A percentile compares a stretch with the other conserved stretches of the same genome.
Evolutionary conservation across 2,329 filamentous ascomycete genomes (phyloP).

Genomic region (Didymella pinodella): DNA sequence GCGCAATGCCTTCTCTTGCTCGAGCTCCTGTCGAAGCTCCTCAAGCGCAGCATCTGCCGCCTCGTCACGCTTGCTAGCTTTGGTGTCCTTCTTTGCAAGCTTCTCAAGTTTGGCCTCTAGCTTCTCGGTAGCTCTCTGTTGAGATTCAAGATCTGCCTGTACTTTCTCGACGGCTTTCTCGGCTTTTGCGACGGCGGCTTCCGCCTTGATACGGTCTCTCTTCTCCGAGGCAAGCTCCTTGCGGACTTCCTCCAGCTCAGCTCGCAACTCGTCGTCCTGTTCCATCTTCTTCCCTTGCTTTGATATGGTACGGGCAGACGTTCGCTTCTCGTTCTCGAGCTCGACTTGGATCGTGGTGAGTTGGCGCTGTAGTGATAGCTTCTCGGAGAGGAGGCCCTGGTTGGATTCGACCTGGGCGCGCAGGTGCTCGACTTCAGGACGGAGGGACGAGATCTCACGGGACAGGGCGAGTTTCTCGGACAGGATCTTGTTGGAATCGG

Average conservation of each 20-base stretch:
- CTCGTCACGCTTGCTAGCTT: slow-evolving; percentile 49
- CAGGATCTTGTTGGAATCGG: slow-evolving; percentile 74
- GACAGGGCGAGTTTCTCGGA: slow-evolving; percentile 69
- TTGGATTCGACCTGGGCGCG: slow-evolving; percentile 66
- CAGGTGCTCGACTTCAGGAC: slow-evolving; percentile 69
- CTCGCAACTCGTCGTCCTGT: slow-evolving; percentile 57
- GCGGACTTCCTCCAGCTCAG: slow-evolving; percentile 55
- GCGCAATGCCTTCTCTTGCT: slow-evolving; percentile 52
- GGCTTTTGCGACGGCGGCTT: slow-evolving; percentile 48
- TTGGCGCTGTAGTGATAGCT: slow-evolving; percentile 80
- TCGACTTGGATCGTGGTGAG: slow-evolving; percentile 79
- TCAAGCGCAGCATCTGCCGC: slow-evolving; percentile 43
- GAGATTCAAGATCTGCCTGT: slow-evolving; percentile 43
- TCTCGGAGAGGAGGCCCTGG: slow-evolving; percentile 76
- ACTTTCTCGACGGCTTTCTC: slow-evolving; percentile 45
- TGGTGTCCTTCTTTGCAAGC: slow-evolving; percentile 42
- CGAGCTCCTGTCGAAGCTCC: slow-evolving; percentile 49
- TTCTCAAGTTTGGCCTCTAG: slow-evolving; percentile 48
- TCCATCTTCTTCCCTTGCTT: slow-evolving; percentile 60
- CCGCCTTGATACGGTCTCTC: slow-evolving; percentile 54
- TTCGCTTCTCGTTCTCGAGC: slow-evolving; percentile 81
- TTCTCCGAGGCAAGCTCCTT: slow-evolving; percentile 57
- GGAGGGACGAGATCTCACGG: slow-evolving; percentile 65
- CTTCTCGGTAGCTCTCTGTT: slow-evolving; percentile 41
- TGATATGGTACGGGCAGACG: slow-evolving; percentile 64